Evolutionary conservation across 2,329 filamentous ascomycete genomes (phyloP), one percentile per base, ranked within the genome.

Genomic region (Fusarium hainanense): DNA sequence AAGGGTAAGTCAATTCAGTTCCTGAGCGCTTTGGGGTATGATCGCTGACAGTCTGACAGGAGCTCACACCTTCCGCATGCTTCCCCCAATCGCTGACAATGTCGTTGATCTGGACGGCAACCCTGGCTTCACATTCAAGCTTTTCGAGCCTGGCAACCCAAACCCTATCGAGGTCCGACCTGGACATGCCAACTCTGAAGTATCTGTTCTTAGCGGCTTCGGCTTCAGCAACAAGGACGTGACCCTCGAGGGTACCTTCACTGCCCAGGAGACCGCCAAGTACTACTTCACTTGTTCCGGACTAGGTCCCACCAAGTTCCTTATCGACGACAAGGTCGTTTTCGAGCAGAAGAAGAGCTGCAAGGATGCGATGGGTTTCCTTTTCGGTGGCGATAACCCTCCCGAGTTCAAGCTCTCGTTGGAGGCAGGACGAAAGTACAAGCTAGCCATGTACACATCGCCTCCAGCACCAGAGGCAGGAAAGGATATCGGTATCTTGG

Each of bases 261-360:
- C 75, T 13, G 72, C 78, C 2, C 59, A 68, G 8, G 76, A 78
- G 49, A 70, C 75, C 8, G 77, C 72, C 23, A 58, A 66, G 14
- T 78, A 80, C 58, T 79, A 79, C 66, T 72, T 80, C 23, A 75
- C 76, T 18, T 74, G 69, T 43, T 75, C 76, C 2, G 77, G 78
- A 7, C 63, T 80, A 1, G 77, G 78, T 5, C 72, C 76, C 3
- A 77, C 74, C 40, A 73, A 74, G 46, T 66, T 79, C 14, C 70
- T 72, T 18, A 76, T 80, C 16, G 70, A 80, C 47, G 77, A 72
- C 20, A 68, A 78, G 58, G 48, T 77, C 5, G 63, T 79, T 41
- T 76, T 71, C 28, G 76, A 79, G 46, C 78, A 80, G 61, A 75
- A 64, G 25, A 71, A 75, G 11, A 77, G 77, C 54, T 75, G 73